Conservation (phyloP, 345 rosid genomes). For the Salix arbutifolia region DNA sequence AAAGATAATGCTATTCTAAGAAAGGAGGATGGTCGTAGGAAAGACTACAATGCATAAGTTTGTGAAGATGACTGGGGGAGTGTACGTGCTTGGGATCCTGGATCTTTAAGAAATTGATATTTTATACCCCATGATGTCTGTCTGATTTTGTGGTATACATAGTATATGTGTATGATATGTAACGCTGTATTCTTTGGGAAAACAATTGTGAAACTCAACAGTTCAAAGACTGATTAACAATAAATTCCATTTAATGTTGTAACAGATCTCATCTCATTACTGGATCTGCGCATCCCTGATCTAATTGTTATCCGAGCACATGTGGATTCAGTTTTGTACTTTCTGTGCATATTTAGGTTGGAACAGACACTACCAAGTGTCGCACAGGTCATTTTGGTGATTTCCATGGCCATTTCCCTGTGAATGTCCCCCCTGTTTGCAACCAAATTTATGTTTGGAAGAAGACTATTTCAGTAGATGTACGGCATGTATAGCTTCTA, state of each 20-base stretch:
- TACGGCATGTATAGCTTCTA: neutral
- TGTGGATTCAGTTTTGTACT: neutral
- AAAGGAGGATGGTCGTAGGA: neutral
- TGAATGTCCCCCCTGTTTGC: neutral
- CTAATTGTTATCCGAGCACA: neutral
- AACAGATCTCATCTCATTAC: neutral
- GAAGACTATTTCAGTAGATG: neutral
- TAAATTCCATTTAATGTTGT: conserved; percentile 2
- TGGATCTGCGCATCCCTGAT: neutral
- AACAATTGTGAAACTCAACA: neutral
- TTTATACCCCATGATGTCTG: conserved; percentile 20
- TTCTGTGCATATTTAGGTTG: neutral
- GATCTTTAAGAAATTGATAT: conserved; percentile 15
- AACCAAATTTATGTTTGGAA: neutral
- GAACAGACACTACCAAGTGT: neutral
- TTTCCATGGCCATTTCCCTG: neutral
- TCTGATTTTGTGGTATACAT: conserved; percentile 22
- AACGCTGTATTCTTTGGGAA: conserved; percentile 29
- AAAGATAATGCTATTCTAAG: neutral
- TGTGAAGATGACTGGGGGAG: conserved; percentile 4
- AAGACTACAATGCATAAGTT: neutral
- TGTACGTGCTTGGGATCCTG: neutral
- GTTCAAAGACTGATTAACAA: conserved; percentile 6
- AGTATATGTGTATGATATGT: conserved; percentile 32
- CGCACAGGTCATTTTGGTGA: neutral